A percentile compares a stretch with the other conserved stretches of the same genome.
Evolutionary conservation across 2,329 filamentous ascomycete genomes (phyloP).

Genomic region (Cladosporium oxysporum): DNA sequence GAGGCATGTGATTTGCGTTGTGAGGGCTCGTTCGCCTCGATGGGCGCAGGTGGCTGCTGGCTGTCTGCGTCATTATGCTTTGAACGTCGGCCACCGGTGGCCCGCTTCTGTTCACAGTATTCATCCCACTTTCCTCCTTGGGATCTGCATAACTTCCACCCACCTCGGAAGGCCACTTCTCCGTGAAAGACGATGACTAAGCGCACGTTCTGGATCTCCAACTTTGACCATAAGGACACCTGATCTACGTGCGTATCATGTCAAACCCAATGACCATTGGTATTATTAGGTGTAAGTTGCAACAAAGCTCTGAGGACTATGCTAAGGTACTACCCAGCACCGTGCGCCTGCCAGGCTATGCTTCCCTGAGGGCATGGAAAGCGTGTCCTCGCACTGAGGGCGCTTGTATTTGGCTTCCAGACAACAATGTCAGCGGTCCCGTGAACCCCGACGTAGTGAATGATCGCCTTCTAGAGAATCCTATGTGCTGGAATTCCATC

Average conservation of each 20-base stretch:
- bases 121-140: slow-evolving; percentile 4
- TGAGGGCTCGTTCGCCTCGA: not conserved
- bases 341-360: not conserved
- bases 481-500: not conserved
- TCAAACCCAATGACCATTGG: not conserved
- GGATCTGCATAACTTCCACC: not conserved
- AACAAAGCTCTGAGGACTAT: not conserved
- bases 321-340: not conserved
- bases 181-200: not conserved
- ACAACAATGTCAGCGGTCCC: not conserved
- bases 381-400: not conserved
- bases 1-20: slow-evolving; percentile 11
- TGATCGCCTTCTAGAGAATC: not conserved
- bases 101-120: not conserved
- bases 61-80: not conserved
- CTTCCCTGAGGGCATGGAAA: no score
- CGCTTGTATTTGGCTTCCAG: not conserved
- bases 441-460: not conserved
- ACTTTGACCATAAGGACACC: not conserved
- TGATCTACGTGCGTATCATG: not conserved
- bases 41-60: no score
- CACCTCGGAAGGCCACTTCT: not conserved
- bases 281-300: not conserved
- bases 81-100: not conserved
- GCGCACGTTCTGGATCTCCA: not conserved